Conservation (phyloP, 257 asterid genomes). For the Plantago ovata region DNA sequence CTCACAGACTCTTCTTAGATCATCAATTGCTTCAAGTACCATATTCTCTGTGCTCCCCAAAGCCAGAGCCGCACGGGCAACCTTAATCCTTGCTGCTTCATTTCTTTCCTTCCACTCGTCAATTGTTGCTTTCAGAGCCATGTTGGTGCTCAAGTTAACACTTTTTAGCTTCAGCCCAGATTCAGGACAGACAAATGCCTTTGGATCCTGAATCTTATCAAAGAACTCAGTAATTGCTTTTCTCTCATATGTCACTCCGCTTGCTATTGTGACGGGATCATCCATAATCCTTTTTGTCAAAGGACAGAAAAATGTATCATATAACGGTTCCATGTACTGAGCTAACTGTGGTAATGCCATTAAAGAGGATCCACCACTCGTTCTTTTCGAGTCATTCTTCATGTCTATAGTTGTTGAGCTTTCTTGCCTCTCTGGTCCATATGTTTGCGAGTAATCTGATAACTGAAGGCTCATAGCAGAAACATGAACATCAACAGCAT, state of each 20-base stretch:
- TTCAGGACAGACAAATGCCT: constrained; percentile 53
- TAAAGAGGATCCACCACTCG: constrained; percentile 31
- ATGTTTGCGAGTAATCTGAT: constrained; percentile 25
- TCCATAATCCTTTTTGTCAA: constrained; percentile 64
- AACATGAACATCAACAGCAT: constrained; percentile 44
- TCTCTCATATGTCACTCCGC: constrained; percentile 73
- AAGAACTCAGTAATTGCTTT: constrained; percentile 53
- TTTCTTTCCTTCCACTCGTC: constrained; percentile 79
- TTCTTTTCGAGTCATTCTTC: constrained; percentile 13
- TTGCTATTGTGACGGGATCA: constrained; percentile 70
- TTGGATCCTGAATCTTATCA: constrained; percentile 23
- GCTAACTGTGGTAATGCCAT: constrained; percentile 40
- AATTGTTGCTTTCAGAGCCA: constrained; percentile 62
- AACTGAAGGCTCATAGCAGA: constrained; percentile 32
- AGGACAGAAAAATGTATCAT: constrained; percentile 74
- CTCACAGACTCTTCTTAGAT: constrained; percentile 46
- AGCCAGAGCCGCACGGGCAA: constrained; percentile 65
- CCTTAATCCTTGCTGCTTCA: constrained; percentile 65
- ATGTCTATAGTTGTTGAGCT: constrained; percentile 19
- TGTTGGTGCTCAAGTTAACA: constrained; percentile 42
- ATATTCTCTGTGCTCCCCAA: constrained; percentile 57
- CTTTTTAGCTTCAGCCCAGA: constrained; percentile 48
- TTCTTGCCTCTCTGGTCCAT: constrained; percentile 26
- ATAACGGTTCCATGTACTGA: constrained; percentile 65
- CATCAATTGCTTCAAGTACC: constrained; percentile 70